phyloP scores from a whole-genome alignment of 2,329 filamentous ascomycete species.

The Talaromyces amestolkiae region DNA sequence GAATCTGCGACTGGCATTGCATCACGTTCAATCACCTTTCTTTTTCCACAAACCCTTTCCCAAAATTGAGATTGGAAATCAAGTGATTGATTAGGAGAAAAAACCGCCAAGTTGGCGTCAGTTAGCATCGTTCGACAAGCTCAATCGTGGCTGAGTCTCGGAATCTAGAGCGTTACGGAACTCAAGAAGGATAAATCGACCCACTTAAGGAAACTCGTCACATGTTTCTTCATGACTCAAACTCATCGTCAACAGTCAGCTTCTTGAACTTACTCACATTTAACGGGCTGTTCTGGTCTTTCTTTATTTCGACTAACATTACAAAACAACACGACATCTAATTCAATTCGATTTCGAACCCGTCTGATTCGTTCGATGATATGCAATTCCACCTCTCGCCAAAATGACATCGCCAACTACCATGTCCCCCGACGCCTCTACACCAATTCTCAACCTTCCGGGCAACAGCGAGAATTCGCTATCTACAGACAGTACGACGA shows the following conservation, averaged over 20 bases:
- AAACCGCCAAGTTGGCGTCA: neutral
- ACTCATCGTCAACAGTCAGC: neutral
- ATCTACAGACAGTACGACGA: conserved; percentile 19
- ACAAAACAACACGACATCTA: neutral
- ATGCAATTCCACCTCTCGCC: neutral
- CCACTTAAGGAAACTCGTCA: conserved; percentile 17
- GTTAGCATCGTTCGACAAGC: neutral
- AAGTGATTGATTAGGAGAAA: neutral
- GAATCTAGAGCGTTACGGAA: conserved; percentile 4
- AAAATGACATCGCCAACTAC: conserved; percentile 16
- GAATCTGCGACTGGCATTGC: neutral
- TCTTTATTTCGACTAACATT: neutral
- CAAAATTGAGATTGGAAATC: neutral
- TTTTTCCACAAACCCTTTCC: neutral
- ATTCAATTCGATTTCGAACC: neutral
- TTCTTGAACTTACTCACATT: neutral
- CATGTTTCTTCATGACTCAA: conserved; percentile 15
- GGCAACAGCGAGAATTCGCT: conserved; percentile 9
- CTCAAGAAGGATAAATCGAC: neutral
- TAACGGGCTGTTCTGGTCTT: neutral
- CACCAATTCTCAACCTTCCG: conserved; percentile 17
- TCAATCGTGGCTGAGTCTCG: conserved; percentile 18
- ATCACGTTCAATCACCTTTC: neutral
- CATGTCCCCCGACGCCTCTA: neutral
- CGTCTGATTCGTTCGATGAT: neutral